Evolutionary conservation across 148 eudicot species (phyloP), one percentile per base, ranked within the genome.

Genomic region (Chenopodium formosanum): DNA sequence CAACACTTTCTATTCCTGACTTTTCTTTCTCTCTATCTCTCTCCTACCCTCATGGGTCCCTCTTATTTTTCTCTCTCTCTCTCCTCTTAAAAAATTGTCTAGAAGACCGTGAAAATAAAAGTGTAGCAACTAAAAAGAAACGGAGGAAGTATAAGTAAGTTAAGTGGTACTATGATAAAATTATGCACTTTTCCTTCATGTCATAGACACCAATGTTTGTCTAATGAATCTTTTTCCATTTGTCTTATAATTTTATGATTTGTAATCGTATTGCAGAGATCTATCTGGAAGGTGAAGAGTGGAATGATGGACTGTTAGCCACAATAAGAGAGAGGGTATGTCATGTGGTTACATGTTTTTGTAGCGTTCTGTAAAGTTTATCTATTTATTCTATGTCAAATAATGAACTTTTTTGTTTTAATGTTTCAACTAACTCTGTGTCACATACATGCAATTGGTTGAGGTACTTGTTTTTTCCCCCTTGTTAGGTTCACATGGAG

Each of bases 291-390:
- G 97, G 94, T 81, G 99, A 92, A 78, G 90, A 94, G 58, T 96
- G 99, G 99, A 94, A 94, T 86, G 99, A 96, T 82, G 99, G 99
- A n/a, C 81, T 96, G 25, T 82, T 96, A 69, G 99, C 99, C 63
- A 94, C 99, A 13, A 90, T 96, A 80, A 92, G 99, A 75, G 99
- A 96, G 83, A 90, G 93, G 93, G 99, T 93, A 91, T 78, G 82
- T 66, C 82, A 27, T 48, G 12, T 56, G 23, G 37, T 17, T 75
- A 14, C 66, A 9, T 37, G 22, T 37, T 64, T 40, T 3, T 50
- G 34, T 63, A 19, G n/a, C n/a, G 9, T 32, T 25, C 9, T 62
- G 46, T 58, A 22, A 46, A 72, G 5, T 63, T 69, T 31, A 13
- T 69, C 7, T 69, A 31, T 34, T 48, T 74, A 47, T 76, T 22